These are phyloP conservation scores for Ogataea methanolica DNA, from an alignment of 805 yeast species.

Conservation along the genomic window DNA sequence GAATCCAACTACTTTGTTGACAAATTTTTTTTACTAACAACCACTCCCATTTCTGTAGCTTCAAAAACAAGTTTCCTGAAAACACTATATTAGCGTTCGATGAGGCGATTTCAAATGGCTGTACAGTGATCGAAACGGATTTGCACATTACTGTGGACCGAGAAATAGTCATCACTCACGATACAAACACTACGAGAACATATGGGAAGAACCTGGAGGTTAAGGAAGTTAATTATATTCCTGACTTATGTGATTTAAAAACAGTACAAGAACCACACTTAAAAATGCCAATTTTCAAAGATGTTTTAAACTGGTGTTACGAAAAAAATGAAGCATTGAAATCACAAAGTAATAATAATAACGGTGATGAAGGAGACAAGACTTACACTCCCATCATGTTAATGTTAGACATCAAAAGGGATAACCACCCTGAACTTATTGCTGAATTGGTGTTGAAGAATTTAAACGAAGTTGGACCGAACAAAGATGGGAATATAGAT, in stretches of 20 bases:
- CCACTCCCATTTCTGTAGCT: conserved; percentile 9
- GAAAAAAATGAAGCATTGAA: conserved; percentile 37
- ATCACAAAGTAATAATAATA: neutral
- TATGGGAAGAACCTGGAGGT: conserved; percentile 28
- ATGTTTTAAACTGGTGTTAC: conserved; percentile 31
- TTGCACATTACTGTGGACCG: conserved; percentile 33
- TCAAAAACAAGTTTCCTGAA: conserved; percentile 28
- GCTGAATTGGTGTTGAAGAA: conserved; percentile 22
- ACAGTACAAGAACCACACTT: conserved; percentile 31
- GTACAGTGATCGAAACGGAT: conserved; percentile 33
- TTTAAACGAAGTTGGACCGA: conserved; percentile 15
- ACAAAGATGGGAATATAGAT: conserved; percentile 8
- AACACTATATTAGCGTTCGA: conserved; percentile 33
- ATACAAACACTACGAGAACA: conserved; percentile 27
- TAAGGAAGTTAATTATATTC: conserved; percentile 22
- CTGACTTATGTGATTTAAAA: conserved; percentile 23
- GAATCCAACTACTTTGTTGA: too few species aligned
- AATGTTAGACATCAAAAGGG: conserved; percentile 35
- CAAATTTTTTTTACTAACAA: neutral
- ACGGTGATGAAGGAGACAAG: conserved; percentile 13
- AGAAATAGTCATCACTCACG: conserved; percentile 32
- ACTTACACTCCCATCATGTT: conserved; percentile 29
- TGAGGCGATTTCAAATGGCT: conserved; percentile 31
- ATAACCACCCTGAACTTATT: conserved; percentile 26
- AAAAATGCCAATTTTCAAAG: conserved; percentile 28